These are phyloP conservation scores for Talaromyces sp. DNA, from an alignment of 2,329 filamentous ascomycete species.

Conservation along the genomic window DNA sequence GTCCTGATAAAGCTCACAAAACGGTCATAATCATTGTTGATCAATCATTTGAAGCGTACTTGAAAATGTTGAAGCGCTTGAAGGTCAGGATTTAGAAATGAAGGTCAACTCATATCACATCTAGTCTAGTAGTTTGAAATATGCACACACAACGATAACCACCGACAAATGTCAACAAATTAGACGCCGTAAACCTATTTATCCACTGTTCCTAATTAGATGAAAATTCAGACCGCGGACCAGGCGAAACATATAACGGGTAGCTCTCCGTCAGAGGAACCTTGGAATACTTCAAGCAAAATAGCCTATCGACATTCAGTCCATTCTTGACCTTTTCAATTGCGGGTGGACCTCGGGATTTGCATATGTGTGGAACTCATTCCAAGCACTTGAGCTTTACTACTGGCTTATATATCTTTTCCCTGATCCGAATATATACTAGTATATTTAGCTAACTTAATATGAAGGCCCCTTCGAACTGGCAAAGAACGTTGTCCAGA, in stretches of 20 bases:
- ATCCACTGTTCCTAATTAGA: slow-evolving; percentile 50
- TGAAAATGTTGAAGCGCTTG: too few species aligned
- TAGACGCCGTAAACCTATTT: too few species aligned
- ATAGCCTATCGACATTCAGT: slow-evolving; percentile 45
- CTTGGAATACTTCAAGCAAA: slow-evolving; percentile 47
- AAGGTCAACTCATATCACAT: too few species aligned
- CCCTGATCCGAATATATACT: not conserved
- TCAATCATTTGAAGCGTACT: too few species aligned
- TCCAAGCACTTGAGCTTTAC: too few species aligned
- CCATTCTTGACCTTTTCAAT: slow-evolving; percentile 46
- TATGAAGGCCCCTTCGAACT: slow-evolving; percentile 48
- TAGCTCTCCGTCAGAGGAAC: slow-evolving; percentile 41
- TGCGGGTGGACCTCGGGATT: slow-evolving; percentile 47
- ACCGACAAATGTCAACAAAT: too few species aligned
- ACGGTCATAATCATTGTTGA: too few species aligned
- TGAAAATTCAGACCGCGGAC: slow-evolving; percentile 45
- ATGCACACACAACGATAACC: too few species aligned
- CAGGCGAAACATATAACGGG: slow-evolving; percentile 45
- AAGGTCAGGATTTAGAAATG: too few species aligned
- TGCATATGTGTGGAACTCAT: slow-evolving; percentile 43
- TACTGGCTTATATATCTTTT: not conserved
- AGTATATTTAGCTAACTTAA: too few species aligned
- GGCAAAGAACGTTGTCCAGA: slow-evolving; percentile 53
- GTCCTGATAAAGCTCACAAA: too few species aligned
- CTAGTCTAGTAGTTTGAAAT: too few species aligned